Evolutionary conservation across 164 flowering plant genomes (phyloP), one percentile per base, ranked within the genome.

Genomic region (Vitis amurensis): DNA sequence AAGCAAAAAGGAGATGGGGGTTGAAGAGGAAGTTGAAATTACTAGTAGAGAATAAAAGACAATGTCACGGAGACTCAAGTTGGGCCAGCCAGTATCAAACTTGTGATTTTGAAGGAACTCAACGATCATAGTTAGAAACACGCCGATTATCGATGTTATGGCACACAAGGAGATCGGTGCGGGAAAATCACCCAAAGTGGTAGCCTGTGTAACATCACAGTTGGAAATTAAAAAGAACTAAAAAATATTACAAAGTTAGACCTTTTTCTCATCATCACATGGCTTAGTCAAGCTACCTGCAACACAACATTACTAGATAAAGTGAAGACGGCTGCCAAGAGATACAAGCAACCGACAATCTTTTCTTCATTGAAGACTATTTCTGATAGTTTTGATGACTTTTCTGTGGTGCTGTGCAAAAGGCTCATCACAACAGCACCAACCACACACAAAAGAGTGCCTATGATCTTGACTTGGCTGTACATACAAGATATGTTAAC

Each of bases 351-450:
- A 16, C 98, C 97, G 0, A 85, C 48, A 50, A 89, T 74, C 72
- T 76, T 88, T 14, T 87, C 70, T 14, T 63, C 71, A 64, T 87
- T 81, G 49, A 86, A 72, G 9, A 64, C 11, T 0, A 15, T 1
- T 12, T 47, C 55, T 2, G 56, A 10, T n/a, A 56, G 19, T 4
- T 47, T 65, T 14, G 59, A n/a, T 3, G 49, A 64, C n/a, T 76
- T 55, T 11, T 19, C 27, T 0, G 76, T 9, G 47, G 81, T 29
- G 55, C 84, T 82, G 48, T 88, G 88, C 71, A 86, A 64, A 49
- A 92, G 63, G 80, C 92, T 87, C 91, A 92, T 91, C 15, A 79
- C 31, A 14, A 92, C 2, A 50, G 97, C 97, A 5, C 97, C 98
- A 8, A 74, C 61, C 0, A 94, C 87, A 58, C 97, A 94, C n/a